phyloP scores from a whole-genome alignment of 331 rosid genomes.

The Malus hybrid region DNA sequence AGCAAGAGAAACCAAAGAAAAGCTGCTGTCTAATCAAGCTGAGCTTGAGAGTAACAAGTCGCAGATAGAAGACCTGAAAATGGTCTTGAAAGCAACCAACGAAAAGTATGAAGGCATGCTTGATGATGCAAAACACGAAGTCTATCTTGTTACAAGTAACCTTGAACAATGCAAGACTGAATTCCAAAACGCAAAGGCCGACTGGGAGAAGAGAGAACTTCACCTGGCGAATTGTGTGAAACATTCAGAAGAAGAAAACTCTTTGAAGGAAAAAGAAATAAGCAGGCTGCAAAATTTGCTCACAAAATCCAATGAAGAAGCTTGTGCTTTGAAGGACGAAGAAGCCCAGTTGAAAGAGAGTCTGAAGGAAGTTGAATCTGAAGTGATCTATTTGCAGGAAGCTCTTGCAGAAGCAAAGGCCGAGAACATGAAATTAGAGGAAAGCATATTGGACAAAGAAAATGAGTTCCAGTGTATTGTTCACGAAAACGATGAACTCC shows the following conservation, averaged over 20 bases:
- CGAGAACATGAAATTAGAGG: constrained; percentile 80
- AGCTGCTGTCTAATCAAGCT: constrained; percentile 39
- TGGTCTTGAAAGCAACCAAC: constrained; percentile 70
- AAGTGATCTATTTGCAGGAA: constrained; percentile 85
- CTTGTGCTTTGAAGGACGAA: constrained; percentile 53
- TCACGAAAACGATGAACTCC: constrained; percentile 78
- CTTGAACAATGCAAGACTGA: constrained; percentile 47
- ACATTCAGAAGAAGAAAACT: constrained; percentile 54
- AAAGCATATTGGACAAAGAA: constrained; percentile 72
- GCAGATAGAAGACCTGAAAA: constrained; percentile 75
- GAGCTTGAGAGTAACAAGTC: constrained; percentile 47
- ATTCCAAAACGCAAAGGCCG: constrained; percentile 48
- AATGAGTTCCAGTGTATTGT: constrained; percentile 62
- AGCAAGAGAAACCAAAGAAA: constrained; percentile 85
- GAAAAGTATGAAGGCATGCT: constrained; percentile 70
- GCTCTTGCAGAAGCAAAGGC: constrained; percentile 62
- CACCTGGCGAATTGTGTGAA: constrained; percentile 56
- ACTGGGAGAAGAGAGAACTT: constrained; percentile 76
- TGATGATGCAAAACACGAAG: constrained; percentile 57
- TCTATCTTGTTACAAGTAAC: constrained; percentile 42
- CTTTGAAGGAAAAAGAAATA: constrained; percentile 57
- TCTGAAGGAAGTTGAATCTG: constrained; percentile 91
- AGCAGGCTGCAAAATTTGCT: constrained; percentile 58
- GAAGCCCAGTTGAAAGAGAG: constrained; percentile 73
- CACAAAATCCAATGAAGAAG: constrained; percentile 66